Base-by-base conservation (phyloP, 2,329 filamentous ascomycete species). In the Grosmannia huntii region DNA sequence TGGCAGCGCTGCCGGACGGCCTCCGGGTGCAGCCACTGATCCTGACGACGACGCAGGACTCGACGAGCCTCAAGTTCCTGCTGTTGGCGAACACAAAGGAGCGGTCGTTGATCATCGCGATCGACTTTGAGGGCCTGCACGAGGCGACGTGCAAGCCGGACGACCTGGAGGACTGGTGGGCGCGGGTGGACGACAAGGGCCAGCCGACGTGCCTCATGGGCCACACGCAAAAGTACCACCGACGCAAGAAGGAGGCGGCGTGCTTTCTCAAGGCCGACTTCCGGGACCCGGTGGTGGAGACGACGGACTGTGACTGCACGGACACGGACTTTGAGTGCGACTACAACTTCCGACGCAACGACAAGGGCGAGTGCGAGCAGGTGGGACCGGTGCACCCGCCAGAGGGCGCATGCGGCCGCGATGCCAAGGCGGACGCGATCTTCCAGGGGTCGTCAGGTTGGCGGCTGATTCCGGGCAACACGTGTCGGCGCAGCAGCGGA, bases 311-410 rank as follows among this genome's bases (percentile, higher is more conserved):
- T 75, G 83, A 89, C 48, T 99, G 94, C 71, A 84, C 85, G 0
- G 82, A 87, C 59, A 76, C 78, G 38, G 95, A 99, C 70, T 99
- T 95, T 69, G 94, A 99, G 72, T 99, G 94, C 69, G 92, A 97
- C 68, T 96, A 88, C 76, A 95, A 95, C 70, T 97, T 96, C 60
- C 81, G 82, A 64, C 77, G 78, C 59, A 77, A 78, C 41, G 75
- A 81, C 4, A 83, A 92, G 61, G 78, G 81, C 55, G 78, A 85
- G 61, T 97, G 94, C 68, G 76, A 83, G 27, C 78, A 81, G 9
- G 80, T 77, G 28, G 84, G 82, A 0, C 75, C 80, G 3, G 70
- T 95, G 50, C 69, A 76, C 2, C 75, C 83, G 2, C 90, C 91
- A 0, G 79, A 87, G 53, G 89, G 83, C 9, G 79, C 81, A 31